Base-by-base conservation (phyloP, 331 rosid genomes). In the Saraca asoca region DNA sequence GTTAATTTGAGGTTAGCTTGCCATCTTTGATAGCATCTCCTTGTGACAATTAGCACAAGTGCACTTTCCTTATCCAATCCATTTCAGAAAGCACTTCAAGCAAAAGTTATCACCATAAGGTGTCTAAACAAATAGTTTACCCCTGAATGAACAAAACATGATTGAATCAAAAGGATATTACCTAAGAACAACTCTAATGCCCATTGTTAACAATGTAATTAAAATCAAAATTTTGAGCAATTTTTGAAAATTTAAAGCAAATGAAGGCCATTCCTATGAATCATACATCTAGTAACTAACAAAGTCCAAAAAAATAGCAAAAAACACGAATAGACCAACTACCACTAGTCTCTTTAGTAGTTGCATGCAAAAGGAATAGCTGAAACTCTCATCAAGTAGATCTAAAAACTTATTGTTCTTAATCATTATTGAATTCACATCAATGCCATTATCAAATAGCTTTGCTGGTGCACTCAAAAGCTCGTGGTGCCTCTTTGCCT, bases 301-400 rank as follows among this genome's bases (percentile, higher is more conserved):
- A 51, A 18, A 51, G 2, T 3, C 31, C 1, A 37, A 4, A 46
- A 6, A 3, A 12, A 18, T 4, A 5, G 29, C 15, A 4, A 7
- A 51, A 51, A 68, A n/a, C 24, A 14, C 3, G 37, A 35, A 4
- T 16, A 15, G 2, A 73, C 45, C 2, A 44, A 91, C 98, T 73
- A 95, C 83, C 6, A 91, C 95, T 11, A 96, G 96, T 53, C 92
- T 81, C 6, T 91, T 95, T 0, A 91, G 96, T 6, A 88, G 58
- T 45, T 82, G 85, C 85, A 80, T 74, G 77, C 95, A 89, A 20
- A 83, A 54, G 7, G 90, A 81, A 31, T 95, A 91, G 62, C 77
- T 86, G 0, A 79, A 13, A 7, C 12, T 42, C 0, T 54, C 72
- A 5, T 71, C 55, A 0, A 72, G 39, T 24, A 39, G 9, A 11